Evolutionary conservation across 164 flowering plant species (phyloP).

Genomic region (Saururus chinensis): DNA sequence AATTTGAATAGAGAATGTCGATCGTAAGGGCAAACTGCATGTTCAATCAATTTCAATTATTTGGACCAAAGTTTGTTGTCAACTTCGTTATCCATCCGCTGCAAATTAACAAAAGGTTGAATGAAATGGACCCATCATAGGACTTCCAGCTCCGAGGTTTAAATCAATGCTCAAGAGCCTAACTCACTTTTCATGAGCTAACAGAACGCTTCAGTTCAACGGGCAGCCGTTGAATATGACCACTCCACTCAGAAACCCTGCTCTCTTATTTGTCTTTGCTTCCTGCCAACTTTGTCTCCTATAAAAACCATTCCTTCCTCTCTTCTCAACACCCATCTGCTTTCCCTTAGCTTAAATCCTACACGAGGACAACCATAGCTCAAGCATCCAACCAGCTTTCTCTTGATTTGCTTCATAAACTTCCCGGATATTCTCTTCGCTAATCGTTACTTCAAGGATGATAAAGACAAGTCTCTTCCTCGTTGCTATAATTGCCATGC

Average conservation of each 20-base stretch:
- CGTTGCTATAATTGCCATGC: not conserved
- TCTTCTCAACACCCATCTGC: not conserved
- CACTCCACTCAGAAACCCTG: not conserved
- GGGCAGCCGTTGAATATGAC: slow-evolving; percentile 1
- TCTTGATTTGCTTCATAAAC: not conserved
- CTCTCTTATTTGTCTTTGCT: not conserved
- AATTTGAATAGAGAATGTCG: no score
- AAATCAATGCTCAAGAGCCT: not conserved
- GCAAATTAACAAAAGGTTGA: not conserved
- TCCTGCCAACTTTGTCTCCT: not conserved
- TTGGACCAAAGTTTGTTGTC: not conserved
- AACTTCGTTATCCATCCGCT: not conserved
- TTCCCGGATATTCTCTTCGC: not conserved
- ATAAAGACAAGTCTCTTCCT: not conserved
- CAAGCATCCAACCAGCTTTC: not conserved
- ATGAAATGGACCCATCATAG: not conserved
- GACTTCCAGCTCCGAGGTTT: not conserved
- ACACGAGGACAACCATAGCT: not conserved
- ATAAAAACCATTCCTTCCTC: not conserved
- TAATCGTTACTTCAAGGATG: not conserved
- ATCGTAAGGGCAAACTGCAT: not conserved
- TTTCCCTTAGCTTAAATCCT: not conserved
- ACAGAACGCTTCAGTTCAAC: not conserved
- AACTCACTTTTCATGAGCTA: not conserved
- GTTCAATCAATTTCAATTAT: not conserved